A percentile compares a stretch with the other conserved stretches of the same genome.
Evolutionary conservation across 768 basidiomycete species (phyloP).

Genomic region (Cyclocybe cylindracea): DNA sequence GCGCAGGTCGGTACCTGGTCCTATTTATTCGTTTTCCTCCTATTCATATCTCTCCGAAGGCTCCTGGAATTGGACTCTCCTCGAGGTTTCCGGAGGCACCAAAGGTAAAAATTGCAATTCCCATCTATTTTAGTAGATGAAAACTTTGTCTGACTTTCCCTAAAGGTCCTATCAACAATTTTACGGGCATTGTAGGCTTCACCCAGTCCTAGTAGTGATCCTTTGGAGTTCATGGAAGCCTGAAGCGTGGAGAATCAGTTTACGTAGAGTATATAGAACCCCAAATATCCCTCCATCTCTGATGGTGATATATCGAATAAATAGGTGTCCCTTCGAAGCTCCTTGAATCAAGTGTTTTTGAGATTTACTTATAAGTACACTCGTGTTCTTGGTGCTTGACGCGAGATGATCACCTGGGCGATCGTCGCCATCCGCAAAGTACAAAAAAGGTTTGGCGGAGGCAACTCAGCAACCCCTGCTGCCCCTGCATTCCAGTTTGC

Average conservation of each 20-base stretch:
- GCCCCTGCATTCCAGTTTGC: no score
- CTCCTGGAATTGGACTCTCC: conserved; percentile 24
- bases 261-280: no score
- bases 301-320: no score
- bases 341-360: no score
- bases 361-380: no score
- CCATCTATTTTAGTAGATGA: not conserved
- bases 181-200: conserved; percentile 29
- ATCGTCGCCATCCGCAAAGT: not conserved
- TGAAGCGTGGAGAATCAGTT: not conserved
- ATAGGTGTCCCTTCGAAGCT: no score
- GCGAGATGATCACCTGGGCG: no score
- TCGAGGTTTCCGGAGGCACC: conserved; percentile 21
- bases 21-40: not conserved
- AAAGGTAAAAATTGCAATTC: conserved; percentile 13
- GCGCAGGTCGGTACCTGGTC: conserved; percentile 38
- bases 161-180: conserved; percentile 24
- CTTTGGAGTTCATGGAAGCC: not conserved
- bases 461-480: no score
- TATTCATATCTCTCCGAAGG: conserved; percentile 10
- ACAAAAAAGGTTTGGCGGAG: not conserved
- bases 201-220: conserved; percentile 4
- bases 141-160: not conserved
- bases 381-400: no score
- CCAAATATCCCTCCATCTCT: no score